These are phyloP conservation scores for Suhomyces sp. DNA, from an alignment of 805 yeast species.

Conservation along the genomic window DNA sequence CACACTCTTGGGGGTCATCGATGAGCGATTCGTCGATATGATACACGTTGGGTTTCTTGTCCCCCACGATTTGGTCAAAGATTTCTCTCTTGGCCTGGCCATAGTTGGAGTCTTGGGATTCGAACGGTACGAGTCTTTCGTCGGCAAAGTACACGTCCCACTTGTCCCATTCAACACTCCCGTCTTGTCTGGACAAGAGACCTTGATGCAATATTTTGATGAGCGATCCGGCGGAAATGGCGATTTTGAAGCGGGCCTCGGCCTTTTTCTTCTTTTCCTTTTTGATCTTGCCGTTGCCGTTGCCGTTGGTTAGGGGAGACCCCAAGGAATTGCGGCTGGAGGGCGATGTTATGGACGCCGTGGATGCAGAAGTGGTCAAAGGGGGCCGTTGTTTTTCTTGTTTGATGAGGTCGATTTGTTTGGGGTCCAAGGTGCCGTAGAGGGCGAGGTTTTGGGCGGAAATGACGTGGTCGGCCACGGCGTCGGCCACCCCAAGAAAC, in stretches of 20 bases:
- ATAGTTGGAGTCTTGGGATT: constrained; percentile 77
- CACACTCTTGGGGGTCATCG: constrained; percentile 85
- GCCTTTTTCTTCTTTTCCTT: constrained; percentile 48
- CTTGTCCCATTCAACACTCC: constrained; percentile 79
- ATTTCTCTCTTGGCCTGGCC: constrained; percentile 85
- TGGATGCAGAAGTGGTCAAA: constrained; percentile 18
- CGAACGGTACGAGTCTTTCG: constrained; percentile 90
- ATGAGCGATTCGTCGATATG: constrained; percentile 80
- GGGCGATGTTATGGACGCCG: constrained; percentile 8
- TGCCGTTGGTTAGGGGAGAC: constrained; percentile 7
- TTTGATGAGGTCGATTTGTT: constrained; percentile 32
- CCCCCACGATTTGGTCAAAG: constrained; percentile 64
- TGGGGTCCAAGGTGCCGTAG: constrained; percentile 40
- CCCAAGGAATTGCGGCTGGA: constrained; percentile 1
- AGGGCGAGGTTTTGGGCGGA: constrained; percentile 80
- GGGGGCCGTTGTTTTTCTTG: constrained; percentile 19
- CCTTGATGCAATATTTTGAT: constrained; percentile 87
- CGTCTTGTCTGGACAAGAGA: constrained; percentile 58
- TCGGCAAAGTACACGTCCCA: constrained; percentile 98
- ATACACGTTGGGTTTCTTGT: constrained; percentile 64
- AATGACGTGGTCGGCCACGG: constrained; percentile 92
- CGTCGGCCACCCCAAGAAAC: constrained; percentile 88
- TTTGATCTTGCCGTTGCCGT: constrained; percentile 19
- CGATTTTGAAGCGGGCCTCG: constrained; percentile 80
- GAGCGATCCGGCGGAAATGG: constrained; percentile 90